phyloP scores from a whole-genome alignment of 2,329 filamentous ascomycete genomes.

The Ophiostoma novo-ulmi region DNA sequence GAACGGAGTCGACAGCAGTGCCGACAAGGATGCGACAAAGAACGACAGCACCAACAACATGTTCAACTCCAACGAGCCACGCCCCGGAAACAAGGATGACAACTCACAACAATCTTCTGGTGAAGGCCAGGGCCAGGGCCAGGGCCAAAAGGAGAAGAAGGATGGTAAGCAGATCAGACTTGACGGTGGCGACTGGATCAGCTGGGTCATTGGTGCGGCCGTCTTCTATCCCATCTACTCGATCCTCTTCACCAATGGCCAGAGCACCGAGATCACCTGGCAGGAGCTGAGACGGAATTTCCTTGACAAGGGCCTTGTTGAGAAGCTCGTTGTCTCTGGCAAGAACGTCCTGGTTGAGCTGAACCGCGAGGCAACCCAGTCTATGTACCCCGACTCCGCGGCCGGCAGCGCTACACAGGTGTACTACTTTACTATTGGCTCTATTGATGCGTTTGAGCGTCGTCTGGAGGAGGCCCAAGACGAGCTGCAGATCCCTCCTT shows the following conservation, averaged over 20 bases:
- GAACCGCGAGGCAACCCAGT: constrained; percentile 66
- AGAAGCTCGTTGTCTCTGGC: constrained; percentile 80
- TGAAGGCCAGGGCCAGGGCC: constrained; percentile 27
- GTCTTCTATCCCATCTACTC: constrained; percentile 42
- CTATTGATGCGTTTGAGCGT: constrained; percentile 85
- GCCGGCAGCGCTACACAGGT: constrained; percentile 64
- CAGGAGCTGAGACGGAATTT: constrained; percentile 93
- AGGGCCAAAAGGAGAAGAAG: constrained; percentile 27
- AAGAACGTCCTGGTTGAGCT: constrained; percentile 70
- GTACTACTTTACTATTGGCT: constrained; percentile 95
- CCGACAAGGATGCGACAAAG: constrained; percentile 21
- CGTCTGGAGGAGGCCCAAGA: constrained; percentile 82
- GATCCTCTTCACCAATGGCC: constrained; percentile 42
- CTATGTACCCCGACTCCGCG: constrained; percentile 70
- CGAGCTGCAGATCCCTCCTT: constrained; percentile 75
- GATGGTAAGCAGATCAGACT: constrained; percentile 25
- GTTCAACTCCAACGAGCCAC: constrained; percentile 6
- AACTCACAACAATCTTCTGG: neutral
- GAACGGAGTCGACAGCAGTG: neutral
- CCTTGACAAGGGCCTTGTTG: constrained; percentile 90
- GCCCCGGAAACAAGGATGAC: neutral
- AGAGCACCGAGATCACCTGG: constrained; percentile 80
- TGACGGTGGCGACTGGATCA: constrained; percentile 50
- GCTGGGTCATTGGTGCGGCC: constrained; percentile 41
- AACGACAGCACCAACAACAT: constrained; percentile 13